These are phyloP conservation scores for Mucor lusitanicus DNA, from an alignment of 371 early-diverging fungal species.

Conservation along the genomic window DNA sequence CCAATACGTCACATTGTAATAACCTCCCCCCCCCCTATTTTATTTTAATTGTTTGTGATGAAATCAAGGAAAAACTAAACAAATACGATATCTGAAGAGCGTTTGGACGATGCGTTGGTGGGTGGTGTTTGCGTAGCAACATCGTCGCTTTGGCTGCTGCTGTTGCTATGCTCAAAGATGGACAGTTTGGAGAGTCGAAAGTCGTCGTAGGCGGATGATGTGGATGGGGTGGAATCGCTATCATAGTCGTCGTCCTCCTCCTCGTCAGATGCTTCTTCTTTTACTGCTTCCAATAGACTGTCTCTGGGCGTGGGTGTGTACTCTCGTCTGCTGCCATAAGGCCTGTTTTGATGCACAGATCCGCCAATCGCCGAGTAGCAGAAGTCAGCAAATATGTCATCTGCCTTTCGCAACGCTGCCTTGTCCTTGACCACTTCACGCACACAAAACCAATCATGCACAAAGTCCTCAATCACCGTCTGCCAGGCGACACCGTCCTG, in stretches of 20 bases:
- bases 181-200: conserved; percentile 14
- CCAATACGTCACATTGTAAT: conserved; percentile 1
- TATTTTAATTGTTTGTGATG: conserved; percentile 3
- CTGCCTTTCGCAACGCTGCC: conserved; percentile 32
- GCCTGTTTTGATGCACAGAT: neutral
- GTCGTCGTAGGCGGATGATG: conserved; percentile 5
- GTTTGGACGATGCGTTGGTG: conserved; percentile 7
- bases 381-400: conserved; percentile 46
- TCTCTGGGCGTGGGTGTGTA: conserved; percentile 34
- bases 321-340: neutral
- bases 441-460: conserved; percentile 55
- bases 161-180: neutral
- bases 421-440: conserved; percentile 52
- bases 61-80: conserved; percentile 3
- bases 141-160: neutral
- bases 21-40: neutral
- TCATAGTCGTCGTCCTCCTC: neutral
- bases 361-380: conserved; percentile 26
- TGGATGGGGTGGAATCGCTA: neutral
- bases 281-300: conserved; percentile 46
- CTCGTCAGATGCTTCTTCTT: conserved; percentile 8
- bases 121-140: neutral
- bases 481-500: conserved; percentile 44
- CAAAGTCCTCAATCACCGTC: conserved; percentile 41
- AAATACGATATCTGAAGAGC: conserved; percentile 19